Evolutionary conservation across 2,329 filamentous ascomycete genomes (phyloP).

Genomic region (Scedosporium boydii): DNA sequence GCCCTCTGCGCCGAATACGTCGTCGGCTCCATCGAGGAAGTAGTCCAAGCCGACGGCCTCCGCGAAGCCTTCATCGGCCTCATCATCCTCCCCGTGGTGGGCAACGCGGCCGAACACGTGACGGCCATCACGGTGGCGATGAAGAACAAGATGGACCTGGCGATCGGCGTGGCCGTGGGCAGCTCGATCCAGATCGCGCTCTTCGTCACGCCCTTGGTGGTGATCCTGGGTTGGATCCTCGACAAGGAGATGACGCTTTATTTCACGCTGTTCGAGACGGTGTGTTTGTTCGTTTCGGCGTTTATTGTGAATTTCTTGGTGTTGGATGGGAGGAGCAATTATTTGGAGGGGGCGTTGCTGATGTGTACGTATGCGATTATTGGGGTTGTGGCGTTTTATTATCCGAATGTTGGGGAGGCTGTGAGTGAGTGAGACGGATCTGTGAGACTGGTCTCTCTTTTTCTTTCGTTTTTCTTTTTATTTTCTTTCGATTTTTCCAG

Average conservation of each 20-base stretch:
- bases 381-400: slow-evolving; percentile 56
- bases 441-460: background rate
- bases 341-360: slow-evolving; percentile 67
- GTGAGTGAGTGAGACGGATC: slow-evolving; percentile 28
- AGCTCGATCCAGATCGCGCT: slow-evolving; percentile 65
- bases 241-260: slow-evolving; percentile 65
- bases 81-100: slow-evolving; percentile 63
- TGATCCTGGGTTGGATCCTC: slow-evolving; percentile 64
- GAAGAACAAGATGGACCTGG: slow-evolving; percentile 70
- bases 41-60: slow-evolving; percentile 45
- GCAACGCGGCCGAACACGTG: slow-evolving; percentile 65
- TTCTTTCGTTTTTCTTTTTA: background rate
- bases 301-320: slow-evolving; percentile 86
- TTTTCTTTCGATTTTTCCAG: background rate
- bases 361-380: slow-evolving; percentile 62
- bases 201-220: slow-evolving; percentile 60
- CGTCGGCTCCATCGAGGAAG: slow-evolving; percentile 56
- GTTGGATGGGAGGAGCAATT: slow-evolving; percentile 76
- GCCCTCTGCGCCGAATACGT: slow-evolving; percentile 63
- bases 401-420: slow-evolving; percentile 38
- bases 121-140: slow-evolving; percentile 61
- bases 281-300: slow-evolving; percentile 73
- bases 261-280: slow-evolving; percentile 74
- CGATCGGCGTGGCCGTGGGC: slow-evolving; percentile 62
- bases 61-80: slow-evolving; percentile 62